Evolutionary conservation across 2,329 filamentous ascomycete species (phyloP), one percentile per base, ranked within the genome.

Genomic region (Macroventuria anomochaeta): DNA sequence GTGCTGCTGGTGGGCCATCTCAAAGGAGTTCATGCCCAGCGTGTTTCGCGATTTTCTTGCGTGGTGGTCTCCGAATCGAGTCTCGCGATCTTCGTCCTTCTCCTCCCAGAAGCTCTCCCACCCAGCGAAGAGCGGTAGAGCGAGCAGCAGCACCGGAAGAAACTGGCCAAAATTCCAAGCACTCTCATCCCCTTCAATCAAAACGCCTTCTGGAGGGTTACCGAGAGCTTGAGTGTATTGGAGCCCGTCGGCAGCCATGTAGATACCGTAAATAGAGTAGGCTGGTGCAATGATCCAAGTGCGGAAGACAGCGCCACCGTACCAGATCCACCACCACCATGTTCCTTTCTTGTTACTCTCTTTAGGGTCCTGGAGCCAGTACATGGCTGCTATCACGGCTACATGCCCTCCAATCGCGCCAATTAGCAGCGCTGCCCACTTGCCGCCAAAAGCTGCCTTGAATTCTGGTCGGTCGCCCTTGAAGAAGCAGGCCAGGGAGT

Each of bases 141-240:
- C 69, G 13, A 72, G 55, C n/a, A 72, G 31, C 11, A 72, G 41
- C 5, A 71, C 59, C 0, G 68, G 68, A 7, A 72, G 46, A 26
- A 71, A 71, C 33, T 70, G 69, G 1, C 69, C 69, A 44, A 71
- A 71, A 6, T 64, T 63, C 69, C 69, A 71, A 5, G 63, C 55
- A 8, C 50, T 61, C 42, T 71, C 69, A 26, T 49, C 61, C 3
- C 67, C 69, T 0, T 52, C 25, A 5, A 70, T 68, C 0, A 18
- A 33, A 2, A 70, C 62, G 11, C 53, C 56, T 11, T 11, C 2
- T 5, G 51, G 51, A 1, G 69, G 53, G 1, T 29, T 58, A 2
- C 69, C 69, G 18, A 71, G 55, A 5, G 67, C 67, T 28, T 71
- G 64, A 10, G 69, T 71, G 5, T 65, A 21, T 11, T 36, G 44